Base-by-base conservation (phyloP, 2,329 filamentous ascomycete genomes). In the Exophiala sideris region DNA sequence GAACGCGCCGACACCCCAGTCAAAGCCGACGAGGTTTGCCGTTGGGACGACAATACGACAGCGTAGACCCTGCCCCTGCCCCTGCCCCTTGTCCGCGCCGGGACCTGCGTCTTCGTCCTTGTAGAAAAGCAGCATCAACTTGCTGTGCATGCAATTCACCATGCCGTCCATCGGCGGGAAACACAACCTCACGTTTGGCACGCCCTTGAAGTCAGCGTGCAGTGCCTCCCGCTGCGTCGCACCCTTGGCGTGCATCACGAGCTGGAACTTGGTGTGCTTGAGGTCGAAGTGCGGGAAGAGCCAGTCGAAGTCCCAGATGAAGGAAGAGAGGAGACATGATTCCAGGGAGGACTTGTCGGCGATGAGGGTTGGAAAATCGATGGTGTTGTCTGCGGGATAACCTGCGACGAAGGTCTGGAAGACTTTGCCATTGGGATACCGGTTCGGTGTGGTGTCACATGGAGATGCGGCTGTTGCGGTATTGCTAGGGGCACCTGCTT, bases 61-160 rank as follows among this genome's bases (percentile, higher is more conserved):
- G 44, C 61, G 48, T 18, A 38, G 40, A 7, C 20, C 21, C 57
- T 47, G 34, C 11, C n/a, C 50, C 36, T 29, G 34, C 29, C 11
- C 33, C n/a, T 39, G 24, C 32, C 12, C 38, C 16, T 47, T 14
- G 20, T 45, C 46, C 1, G 9, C 12, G 9, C 16, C 35, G 7
- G 24, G 16, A 5, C 29, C 20, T 3, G 2, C 14, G 35, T 12
- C 38, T n/a, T 57, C 47, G 9, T 46, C 47, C n/a, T 51, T 45
- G 63, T 90, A 89, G 64, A 91, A 92, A n/a, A 97, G 78, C 1
- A 97, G 72, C 80, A 95, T 91, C 40, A 97, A 76, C 68, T 99
- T 97, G 46, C 90, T 95, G 70, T 97, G 94, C 91, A 97, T 96
- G 64, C 80, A 85, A 20, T 85, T 86, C 5, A 83, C 73, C 44